phyloP scores from a whole-genome alignment of 352 stramenopile species.

The Phytopythium montanum region DNA sequence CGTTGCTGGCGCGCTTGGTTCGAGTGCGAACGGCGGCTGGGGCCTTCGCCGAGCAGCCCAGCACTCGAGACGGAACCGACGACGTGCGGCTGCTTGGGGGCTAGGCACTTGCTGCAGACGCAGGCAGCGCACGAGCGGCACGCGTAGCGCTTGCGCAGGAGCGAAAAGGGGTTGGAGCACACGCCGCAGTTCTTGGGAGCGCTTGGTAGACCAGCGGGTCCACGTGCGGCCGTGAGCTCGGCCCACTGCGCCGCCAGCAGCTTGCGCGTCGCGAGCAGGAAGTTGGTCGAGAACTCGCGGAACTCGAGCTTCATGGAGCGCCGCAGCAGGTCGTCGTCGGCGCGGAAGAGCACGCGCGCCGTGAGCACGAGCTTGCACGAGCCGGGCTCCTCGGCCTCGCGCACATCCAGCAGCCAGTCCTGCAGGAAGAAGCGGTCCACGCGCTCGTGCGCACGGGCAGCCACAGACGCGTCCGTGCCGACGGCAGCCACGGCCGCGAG shows the following conservation, averaged over 20 bases:
- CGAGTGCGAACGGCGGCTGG: constrained; percentile 10
- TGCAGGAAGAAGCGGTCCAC: constrained; percentile 51
- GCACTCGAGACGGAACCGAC: neutral
- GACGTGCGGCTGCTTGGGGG: neutral
- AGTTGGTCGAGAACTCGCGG: constrained; percentile 55
- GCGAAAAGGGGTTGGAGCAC: constrained; percentile 53
- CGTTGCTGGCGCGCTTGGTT: constrained; percentile 13
- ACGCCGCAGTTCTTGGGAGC: constrained; percentile 38
- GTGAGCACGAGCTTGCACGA: constrained; percentile 73
- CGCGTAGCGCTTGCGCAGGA: constrained; percentile 57
- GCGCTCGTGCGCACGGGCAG: neutral
- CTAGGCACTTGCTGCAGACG: constrained; percentile 59
- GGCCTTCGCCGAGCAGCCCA: constrained; percentile 7
- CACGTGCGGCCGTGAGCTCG: constrained; percentile 26
- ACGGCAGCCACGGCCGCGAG: constrained; percentile 40
- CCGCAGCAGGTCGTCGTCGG: constrained; percentile 8
- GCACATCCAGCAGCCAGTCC: constrained; percentile 69
- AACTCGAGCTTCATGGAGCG: constrained; percentile 43
- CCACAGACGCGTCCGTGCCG: constrained; percentile 20
- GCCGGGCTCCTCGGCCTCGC: constrained; percentile 49
- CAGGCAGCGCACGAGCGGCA: constrained; percentile 47
- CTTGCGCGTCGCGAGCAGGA: constrained; percentile 47
- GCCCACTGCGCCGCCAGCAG: constrained; percentile 54
- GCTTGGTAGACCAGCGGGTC: constrained; percentile 9
- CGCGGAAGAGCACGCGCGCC: constrained; percentile 48